Conservation (phyloP, 192 early-diverging fungal genomes). For the Coemansia sp. region DNA sequence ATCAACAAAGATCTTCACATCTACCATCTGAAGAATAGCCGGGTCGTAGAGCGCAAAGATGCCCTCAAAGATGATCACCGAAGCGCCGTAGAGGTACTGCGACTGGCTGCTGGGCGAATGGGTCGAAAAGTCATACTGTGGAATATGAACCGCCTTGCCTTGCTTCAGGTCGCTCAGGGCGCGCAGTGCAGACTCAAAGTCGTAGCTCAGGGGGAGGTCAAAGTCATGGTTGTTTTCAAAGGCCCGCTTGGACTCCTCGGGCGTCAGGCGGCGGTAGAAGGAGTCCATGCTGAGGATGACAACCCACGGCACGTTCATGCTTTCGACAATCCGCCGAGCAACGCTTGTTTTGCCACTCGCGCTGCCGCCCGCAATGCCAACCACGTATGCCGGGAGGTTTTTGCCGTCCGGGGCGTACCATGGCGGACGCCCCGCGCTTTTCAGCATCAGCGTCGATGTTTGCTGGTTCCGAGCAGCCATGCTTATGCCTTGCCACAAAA, state of each 20-base stretch:
- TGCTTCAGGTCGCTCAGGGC: slow-evolving; percentile 74
- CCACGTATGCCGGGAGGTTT: slow-evolving; percentile 63
- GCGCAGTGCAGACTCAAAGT: slow-evolving; percentile 72
- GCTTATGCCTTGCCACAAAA: neutral
- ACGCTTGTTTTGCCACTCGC: slow-evolving; percentile 85
- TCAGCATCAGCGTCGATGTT: slow-evolving; percentile 48
- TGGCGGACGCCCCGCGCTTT: slow-evolving; percentile 46
- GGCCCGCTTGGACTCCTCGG: slow-evolving; percentile 67
- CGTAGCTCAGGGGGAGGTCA: slow-evolving; percentile 90
- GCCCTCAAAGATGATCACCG: slow-evolving; percentile 95
- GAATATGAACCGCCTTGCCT: slow-evolving; percentile 75
- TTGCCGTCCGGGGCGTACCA: slow-evolving; percentile 60
- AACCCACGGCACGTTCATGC: slow-evolving; percentile 79
- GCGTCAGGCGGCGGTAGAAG: slow-evolving; percentile 84
- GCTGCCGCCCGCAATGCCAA: slow-evolving; percentile 79
- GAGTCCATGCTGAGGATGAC: slow-evolving; percentile 94
- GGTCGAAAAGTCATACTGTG: slow-evolving; percentile 88
- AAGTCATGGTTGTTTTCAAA: slow-evolving; percentile 80
- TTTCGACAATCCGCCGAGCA: slow-evolving; percentile 68
- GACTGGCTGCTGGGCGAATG: slow-evolving; percentile 70
- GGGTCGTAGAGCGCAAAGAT: slow-evolving; percentile 95
- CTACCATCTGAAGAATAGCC: slow-evolving; percentile 76
- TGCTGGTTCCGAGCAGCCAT: neutral
- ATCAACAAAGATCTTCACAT: slow-evolving; percentile 90
- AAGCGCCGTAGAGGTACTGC: slow-evolving; percentile 85